Evolutionary conservation across 257 asterid species (phyloP).

Genomic region (Ligustrum vulgare): DNA sequence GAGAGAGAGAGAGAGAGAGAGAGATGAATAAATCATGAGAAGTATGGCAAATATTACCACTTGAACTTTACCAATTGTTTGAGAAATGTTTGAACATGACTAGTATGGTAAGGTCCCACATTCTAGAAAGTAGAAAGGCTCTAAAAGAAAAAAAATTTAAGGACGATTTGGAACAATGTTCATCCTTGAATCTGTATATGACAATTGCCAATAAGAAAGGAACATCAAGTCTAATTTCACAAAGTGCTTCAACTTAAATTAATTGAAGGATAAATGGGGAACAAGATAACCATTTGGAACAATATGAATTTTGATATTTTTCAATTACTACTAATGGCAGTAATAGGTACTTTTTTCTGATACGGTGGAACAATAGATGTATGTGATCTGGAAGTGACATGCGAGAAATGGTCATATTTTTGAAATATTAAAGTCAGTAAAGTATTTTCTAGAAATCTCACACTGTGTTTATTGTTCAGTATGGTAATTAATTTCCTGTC

Average conservation of each 20-base stretch:
- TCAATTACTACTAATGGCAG: not conserved
- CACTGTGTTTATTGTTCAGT: too few relatives aligned
- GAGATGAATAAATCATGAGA: not conserved
- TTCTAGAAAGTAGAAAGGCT: not conserved
- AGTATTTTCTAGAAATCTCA: not conserved
- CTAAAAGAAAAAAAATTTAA: not conserved
- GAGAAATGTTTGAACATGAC: not conserved
- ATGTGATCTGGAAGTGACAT: not conserved
- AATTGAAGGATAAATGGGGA: too few relatives aligned
- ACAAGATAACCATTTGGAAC: too few relatives aligned
- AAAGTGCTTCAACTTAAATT: too few relatives aligned
- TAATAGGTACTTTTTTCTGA: not conserved
- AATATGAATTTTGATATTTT: not conserved
- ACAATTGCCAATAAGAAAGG: not conserved
- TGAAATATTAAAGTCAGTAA: not conserved
- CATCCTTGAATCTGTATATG: not conserved
- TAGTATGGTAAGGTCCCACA: not conserved
- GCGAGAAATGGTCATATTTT: not conserved
- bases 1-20: too few relatives aligned
- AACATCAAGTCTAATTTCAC: too few relatives aligned
- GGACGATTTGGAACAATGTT: not conserved
- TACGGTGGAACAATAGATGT: not conserved
- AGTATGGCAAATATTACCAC: not conserved
- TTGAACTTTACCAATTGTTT: too few relatives aligned
- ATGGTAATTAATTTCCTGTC: not conserved